Percentiles rank a stretch among this genome's conserved stretches.
These are phyloP conservation scores for Diaporthe aspalathi DNA, from an alignment of 2,329 filamentous ascomycete genomes.

Conservation along the genomic window DNA sequence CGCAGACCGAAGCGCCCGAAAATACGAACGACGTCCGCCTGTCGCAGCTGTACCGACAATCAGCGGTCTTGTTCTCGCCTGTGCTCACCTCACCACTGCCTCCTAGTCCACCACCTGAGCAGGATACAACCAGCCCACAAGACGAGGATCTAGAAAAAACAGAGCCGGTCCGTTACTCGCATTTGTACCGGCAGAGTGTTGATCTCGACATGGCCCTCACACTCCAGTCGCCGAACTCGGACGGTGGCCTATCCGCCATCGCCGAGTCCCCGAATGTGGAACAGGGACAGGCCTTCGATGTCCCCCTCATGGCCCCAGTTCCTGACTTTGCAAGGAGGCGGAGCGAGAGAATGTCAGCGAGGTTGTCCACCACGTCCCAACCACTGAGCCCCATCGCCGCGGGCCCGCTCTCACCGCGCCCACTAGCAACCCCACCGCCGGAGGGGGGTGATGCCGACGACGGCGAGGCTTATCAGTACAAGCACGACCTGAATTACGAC, in stretches of 20 bases:
- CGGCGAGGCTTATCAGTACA: background rate
- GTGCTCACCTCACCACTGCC: slow-evolving; percentile 8
- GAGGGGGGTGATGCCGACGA: slow-evolving; percentile 15
- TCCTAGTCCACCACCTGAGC: slow-evolving; percentile 23
- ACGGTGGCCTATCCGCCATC: slow-evolving; percentile 16
- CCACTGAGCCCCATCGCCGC: slow-evolving; percentile 26
- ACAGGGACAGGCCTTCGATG: background rate
- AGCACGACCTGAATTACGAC: slow-evolving; percentile 17
- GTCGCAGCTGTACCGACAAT: slow-evolving; percentile 28
- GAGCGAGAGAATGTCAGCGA: background rate
- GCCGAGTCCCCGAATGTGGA: slow-evolving; percentile 25
- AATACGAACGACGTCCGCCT: slow-evolving; percentile 17
- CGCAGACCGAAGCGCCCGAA: background rate
- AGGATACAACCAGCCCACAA: slow-evolving; percentile 6
- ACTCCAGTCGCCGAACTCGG: slow-evolving; percentile 7
- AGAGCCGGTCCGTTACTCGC: slow-evolving; percentile 27
- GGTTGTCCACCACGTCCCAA: slow-evolving; percentile 20
- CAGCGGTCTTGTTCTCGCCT: slow-evolving; percentile 9
- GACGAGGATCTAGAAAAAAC: background rate
- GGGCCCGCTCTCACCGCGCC: slow-evolving; percentile 34
- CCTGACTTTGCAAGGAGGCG: slow-evolving; percentile 18
- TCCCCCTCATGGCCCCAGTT: background rate
- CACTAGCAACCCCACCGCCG: slow-evolving; percentile 29
- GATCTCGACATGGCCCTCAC: too few species aligned
- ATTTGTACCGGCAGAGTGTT: slow-evolving; percentile 36